Evolutionary conservation across 139 green algal species (phyloP).

Genomic region (Chlamydomonas eustigma): DNA sequence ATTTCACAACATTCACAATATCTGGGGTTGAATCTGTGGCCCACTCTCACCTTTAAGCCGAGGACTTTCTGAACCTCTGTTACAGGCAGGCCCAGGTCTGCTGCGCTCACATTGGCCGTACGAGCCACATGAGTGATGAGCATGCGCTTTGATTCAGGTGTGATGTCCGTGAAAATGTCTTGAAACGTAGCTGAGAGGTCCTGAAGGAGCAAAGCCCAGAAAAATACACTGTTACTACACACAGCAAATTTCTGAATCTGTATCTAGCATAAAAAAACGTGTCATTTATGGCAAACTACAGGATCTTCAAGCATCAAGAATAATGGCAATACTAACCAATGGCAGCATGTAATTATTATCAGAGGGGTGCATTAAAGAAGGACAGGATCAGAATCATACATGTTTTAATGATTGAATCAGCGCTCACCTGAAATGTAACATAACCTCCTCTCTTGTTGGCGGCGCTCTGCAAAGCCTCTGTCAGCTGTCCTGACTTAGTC

Average conservation of each 20-base stretch:
- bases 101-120: constrained; percentile 6
- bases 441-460: constrained; percentile 16
- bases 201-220: background rate
- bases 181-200: constrained; percentile 3
- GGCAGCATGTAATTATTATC: too few species aligned
- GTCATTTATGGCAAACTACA: too few species aligned
- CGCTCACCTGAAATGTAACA: constrained; percentile 18
- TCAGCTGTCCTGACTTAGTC: background rate
- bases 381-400: too few species aligned
- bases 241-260: too few species aligned
- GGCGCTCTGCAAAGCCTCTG: background rate
- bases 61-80: constrained; percentile 22
- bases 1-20: too few species aligned
- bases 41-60: constrained; percentile 16
- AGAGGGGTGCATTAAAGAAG: too few species aligned
- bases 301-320: too few species aligned
- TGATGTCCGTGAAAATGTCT: constrained; percentile 12
- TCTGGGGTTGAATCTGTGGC: too few species aligned
- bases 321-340: too few species aligned
- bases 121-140: constrained; percentile 27
- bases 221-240: too few species aligned
- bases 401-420: background rate
- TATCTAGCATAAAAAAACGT: too few species aligned
- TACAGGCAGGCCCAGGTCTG: constrained; percentile 18
- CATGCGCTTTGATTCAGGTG: constrained; percentile 9